Conservation (phyloP, 179 eudicot genomes). For the Beta lomatogona region DNA sequence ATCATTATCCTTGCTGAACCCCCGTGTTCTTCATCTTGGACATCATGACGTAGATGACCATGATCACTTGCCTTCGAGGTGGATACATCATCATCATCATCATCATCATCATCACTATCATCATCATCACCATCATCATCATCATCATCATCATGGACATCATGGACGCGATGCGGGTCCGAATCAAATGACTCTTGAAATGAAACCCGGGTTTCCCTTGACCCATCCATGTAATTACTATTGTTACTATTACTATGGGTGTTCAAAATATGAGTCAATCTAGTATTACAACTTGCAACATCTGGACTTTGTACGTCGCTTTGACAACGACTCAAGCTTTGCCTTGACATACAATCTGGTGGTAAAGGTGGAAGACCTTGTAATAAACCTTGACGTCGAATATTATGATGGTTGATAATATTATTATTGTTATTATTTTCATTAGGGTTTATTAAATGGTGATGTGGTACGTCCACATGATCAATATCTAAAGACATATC, state of each 20-base stretch:
- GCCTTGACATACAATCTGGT: slow-evolving; percentile 23
- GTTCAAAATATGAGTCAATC: not conserved
- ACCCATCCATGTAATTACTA: slow-evolving; percentile 22
- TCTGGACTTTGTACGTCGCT: slow-evolving; percentile 37
- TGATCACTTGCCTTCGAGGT: not conserved
- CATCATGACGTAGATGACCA: not conserved
- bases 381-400: slow-evolving; percentile 19
- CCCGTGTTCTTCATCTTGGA: not conserved
- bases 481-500: slow-evolving; percentile 47
- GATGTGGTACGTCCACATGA: slow-evolving; percentile 33
- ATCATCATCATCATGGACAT: not conserved
- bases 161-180: slow-evolving; percentile 2
- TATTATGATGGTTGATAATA: not conserved
- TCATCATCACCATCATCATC: not conserved
- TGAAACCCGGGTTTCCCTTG: slow-evolving; percentile 41
- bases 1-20: not conserved
- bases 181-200: slow-evolving; percentile 35
- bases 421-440: not conserved
- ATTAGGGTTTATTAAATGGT: not conserved
- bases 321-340: slow-evolving; percentile 25
- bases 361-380: slow-evolving; percentile 48
- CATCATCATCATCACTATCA: not conserved
- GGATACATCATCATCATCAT: not conserved
- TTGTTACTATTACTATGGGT: slow-evolving; percentile 10
- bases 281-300: not conserved